Base-by-base conservation (phyloP, 1,284 basidiomycete species). In the Ceratorhiza oryzae-sativae region DNA sequence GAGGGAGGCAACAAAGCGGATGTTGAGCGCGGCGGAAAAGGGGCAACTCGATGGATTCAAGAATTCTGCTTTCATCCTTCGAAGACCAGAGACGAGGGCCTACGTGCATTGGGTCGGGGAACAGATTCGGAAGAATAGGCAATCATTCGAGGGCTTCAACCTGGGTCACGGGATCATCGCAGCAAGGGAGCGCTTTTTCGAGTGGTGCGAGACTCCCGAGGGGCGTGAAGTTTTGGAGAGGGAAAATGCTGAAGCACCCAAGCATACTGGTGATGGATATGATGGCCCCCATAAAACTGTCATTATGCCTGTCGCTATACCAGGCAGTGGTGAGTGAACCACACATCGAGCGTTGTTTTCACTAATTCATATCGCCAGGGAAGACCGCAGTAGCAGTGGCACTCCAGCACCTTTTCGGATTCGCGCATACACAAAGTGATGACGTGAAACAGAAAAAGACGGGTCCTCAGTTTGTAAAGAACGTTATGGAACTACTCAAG, bases 401-500 rank as follows among this genome's bases (percentile, higher is more conserved):
- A 0, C 86, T 99, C 1, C 75, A 83, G 0, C 84, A 90, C 71
- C 83, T 99, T 0, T 97, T 95, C 76, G 86, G 85, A 0, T 95
- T 94, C 73, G 92, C 84, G 0, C 95, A 98, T 78, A 93, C 91
- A 0, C 97, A 99, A 79, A 94, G 91, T 77, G 97, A 99, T 80
- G 93, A 98, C 77, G 86, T 98, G 3, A 83, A 86, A 49, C 85
- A 81, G 12, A 98, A 96, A 81, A 95, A 91, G 77, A 75, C 93
- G 0, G 94, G 87, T 0, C 86, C 90, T 0, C 79, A 82, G 0
- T 99, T 99, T 81, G 81, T 96, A 70, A 87, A 85, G 76, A 94
- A 93, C 74, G 90, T 98, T 42, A 80, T 83, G 9, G 79, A 83
- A 0, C 82, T 92, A 0, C 83, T 97, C 25, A 79, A 86, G 71